A percentile compares a stretch with the other conserved stretches of the same genome.
These are phyloP conservation scores for Asterella californica DNA, from an alignment of 225 moss, liverwort and hornwort genomes.

Conservation along the genomic window DNA sequence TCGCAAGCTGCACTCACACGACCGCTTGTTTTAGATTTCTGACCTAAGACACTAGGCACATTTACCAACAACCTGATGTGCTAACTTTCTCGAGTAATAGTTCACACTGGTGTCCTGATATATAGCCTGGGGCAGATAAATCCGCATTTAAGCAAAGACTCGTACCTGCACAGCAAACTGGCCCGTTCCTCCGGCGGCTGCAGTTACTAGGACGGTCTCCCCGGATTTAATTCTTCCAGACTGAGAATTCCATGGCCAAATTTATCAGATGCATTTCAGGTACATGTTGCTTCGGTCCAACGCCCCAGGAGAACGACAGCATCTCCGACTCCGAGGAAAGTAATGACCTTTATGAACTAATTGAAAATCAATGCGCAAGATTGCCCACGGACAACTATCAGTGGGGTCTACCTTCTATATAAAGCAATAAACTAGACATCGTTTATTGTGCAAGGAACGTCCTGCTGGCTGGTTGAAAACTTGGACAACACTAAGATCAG, in stretches of 20 bases:
- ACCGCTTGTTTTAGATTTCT: not conserved
- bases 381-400: not conserved
- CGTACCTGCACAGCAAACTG: conserved; percentile 85
- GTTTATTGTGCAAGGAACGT: not conserved
- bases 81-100: not conserved
- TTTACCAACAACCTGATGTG: not conserved
- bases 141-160: not conserved
- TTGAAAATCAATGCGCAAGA: not conserved
- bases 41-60: not conserved
- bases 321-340: not conserved
- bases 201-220: conserved; percentile 89
- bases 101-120: not conserved
- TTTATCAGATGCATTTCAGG: not conserved
- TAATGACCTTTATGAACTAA: not conserved
- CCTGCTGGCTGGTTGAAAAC: not conserved
- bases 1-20: conserved; percentile 59
- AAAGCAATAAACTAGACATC: not conserved
- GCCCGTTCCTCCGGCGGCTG: conserved; percentile 96
- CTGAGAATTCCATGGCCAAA: conserved; percentile 29
- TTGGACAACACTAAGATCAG: not conserved
- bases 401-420: not conserved
- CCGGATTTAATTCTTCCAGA: conserved; percentile 76
- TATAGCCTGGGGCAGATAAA: not conserved
- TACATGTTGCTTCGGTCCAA: not conserved
- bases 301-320: not conserved